Evolutionary conservation across 2,329 filamentous ascomycete genomes (phyloP).

Genomic region (Didymellaceae sp.): DNA sequence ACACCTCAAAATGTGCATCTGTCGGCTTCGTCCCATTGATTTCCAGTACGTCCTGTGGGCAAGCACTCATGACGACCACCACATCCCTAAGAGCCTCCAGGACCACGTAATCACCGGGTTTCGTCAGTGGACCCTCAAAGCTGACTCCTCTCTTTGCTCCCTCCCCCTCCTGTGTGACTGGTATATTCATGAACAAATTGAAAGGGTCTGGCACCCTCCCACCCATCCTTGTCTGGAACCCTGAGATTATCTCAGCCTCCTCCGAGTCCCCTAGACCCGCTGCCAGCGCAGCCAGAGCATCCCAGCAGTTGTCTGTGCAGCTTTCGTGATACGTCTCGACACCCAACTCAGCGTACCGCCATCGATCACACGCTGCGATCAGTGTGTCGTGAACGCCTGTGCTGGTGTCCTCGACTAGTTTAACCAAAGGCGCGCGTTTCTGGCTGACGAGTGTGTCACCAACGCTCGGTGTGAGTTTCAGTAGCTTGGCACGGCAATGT

Average conservation of each 20-base stretch:
- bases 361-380: slow-evolving; percentile 47
- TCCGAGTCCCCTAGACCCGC: slow-evolving; percentile 14
- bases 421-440: slow-evolving; percentile 43
- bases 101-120: slow-evolving; percentile 53
- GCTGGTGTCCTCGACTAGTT: slow-evolving; percentile 43
- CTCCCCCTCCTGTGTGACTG: slow-evolving; percentile 46
- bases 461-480: slow-evolving; percentile 38
- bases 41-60: slow-evolving; percentile 53
- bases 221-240: slow-evolving; percentile 31
- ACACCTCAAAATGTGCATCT: slow-evolving; percentile 52
- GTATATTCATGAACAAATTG: slow-evolving; percentile 56
- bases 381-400: slow-evolving; percentile 45
- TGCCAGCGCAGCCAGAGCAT: slow-evolving; percentile 34
- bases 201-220: slow-evolving; percentile 43
- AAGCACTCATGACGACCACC: slow-evolving; percentile 57
- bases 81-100: slow-evolving; percentile 54
- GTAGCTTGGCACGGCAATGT: slow-evolving; percentile 40
- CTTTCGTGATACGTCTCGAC: slow-evolving; percentile 42
- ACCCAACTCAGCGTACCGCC: slow-evolving; percentile 43
- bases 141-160: slow-evolving; percentile 41
- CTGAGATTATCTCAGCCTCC: slow-evolving; percentile 25
- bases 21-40: slow-evolving; percentile 53
- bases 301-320: slow-evolving; percentile 49
- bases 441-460: slow-evolving; percentile 43
- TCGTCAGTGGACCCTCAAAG: slow-evolving; percentile 51